These are phyloP conservation scores for Metrosideros polymorpha DNA, from an alignment of 441 rosid species.

Conservation along the genomic window DNA sequence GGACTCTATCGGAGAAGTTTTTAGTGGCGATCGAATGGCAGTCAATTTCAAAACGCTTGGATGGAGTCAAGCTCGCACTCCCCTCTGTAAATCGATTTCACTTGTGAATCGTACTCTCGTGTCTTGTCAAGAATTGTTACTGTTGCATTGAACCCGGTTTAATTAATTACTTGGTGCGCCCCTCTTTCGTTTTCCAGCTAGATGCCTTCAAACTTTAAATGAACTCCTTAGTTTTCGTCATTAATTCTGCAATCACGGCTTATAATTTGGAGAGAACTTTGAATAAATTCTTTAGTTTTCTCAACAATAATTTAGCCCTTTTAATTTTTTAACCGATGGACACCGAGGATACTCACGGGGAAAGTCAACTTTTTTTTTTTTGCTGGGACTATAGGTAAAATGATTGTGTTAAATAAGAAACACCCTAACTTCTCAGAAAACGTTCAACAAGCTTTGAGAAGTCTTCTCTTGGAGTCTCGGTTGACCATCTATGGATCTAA, in stretches of 20 bases:
- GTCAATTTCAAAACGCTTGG: neutral
- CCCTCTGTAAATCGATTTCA: neutral
- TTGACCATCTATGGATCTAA: neutral
- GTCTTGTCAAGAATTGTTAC: neutral
- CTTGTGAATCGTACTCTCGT: neutral
- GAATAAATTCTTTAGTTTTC: neutral
- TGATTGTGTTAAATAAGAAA: neutral
- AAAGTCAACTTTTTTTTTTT: neutral
- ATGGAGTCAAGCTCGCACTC: neutral
- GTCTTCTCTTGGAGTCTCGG: neutral
- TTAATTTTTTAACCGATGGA: neutral
- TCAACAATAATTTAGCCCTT: neutral
- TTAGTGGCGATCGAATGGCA: neutral
- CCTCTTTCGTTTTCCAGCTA: neutral
- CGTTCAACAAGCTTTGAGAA: neutral
- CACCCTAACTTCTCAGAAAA: neutral
- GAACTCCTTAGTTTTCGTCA: neutral
- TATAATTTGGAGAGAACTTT: neutral
- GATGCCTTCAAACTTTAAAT: neutral
- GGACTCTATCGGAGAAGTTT: neutral
- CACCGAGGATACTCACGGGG: neutral
- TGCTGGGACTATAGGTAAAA: neutral
- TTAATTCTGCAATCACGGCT: no score
- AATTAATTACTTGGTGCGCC: neutral
- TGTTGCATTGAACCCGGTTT: neutral